phyloP scores from a whole-genome alignment of 345 rosid genomes.

The Viola odorata region DNA sequence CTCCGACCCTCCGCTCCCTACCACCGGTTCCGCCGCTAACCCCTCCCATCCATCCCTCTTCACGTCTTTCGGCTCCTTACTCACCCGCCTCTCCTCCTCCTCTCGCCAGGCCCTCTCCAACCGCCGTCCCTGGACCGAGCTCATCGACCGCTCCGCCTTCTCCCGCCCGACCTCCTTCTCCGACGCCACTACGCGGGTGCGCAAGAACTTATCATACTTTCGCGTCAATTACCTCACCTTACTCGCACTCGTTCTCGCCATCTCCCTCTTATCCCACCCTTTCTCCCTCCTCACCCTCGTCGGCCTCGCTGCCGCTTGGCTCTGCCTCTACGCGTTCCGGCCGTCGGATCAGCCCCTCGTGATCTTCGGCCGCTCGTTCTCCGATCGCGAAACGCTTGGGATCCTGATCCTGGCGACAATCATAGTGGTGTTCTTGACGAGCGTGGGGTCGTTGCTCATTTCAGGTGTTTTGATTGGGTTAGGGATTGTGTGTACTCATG shows the following conservation, averaged over 20 bases:
- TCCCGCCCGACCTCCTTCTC: constrained; percentile 54
- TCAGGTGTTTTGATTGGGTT: constrained; percentile 62
- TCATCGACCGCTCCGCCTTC: constrained; percentile 55
- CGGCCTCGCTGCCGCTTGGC: constrained; percentile 55
- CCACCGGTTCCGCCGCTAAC: constrained; percentile 1
- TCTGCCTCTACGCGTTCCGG: constrained; percentile 63
- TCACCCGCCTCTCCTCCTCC: constrained; percentile 62
- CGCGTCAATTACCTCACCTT: constrained; percentile 65
- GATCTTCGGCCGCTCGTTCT: constrained; percentile 60
- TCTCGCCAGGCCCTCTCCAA: constrained; percentile 67
- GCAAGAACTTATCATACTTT: constrained; percentile 55
- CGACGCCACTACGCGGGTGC: constrained; percentile 69
- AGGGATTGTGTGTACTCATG: constrained; percentile 68
- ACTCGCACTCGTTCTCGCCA: constrained; percentile 52
- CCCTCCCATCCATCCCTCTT: constrained; percentile 62
- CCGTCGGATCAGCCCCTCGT: constrained; percentile 72
- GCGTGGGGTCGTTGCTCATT: constrained; percentile 67
- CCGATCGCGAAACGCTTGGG: constrained; percentile 70
- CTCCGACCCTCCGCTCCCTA: constrained; percentile 18
- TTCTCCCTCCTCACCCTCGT: constrained; percentile 68
- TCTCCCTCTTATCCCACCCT: constrained; percentile 70
- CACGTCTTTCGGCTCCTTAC: constrained; percentile 62
- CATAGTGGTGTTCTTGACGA: constrained; percentile 67
- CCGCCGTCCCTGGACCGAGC: constrained; percentile 79
- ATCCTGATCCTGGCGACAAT: constrained; percentile 45